Evolutionary conservation across 2,329 filamentous ascomycete genomes (phyloP), one percentile per base, ranked within the genome.

Genomic region (Colletotrichum sansevieriae): DNA sequence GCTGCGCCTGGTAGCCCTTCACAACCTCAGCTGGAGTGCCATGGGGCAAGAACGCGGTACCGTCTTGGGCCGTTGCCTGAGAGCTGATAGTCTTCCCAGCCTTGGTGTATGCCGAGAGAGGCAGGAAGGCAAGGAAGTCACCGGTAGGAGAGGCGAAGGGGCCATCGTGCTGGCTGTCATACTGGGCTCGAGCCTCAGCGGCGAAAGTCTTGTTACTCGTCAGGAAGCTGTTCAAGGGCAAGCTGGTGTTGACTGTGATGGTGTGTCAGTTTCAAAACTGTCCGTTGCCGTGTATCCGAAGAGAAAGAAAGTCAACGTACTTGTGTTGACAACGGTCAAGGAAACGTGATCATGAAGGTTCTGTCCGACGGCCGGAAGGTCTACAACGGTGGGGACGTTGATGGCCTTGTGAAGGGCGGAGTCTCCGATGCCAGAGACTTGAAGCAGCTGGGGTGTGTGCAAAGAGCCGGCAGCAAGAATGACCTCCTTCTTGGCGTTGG

Each of bases 381-480:
- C 51, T 25, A 70, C 68, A 10, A 68, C 60, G 9, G 65, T 69
- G 9, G 59, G 22, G 3, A 70, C 68, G 11, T 68, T 68, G 41
- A 69, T 65, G 57, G 51, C 61, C 12, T 55, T 46, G 49, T 63
- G 68, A 8, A 69, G 59, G 35, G 64, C 55, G 22, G 54, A 55
- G 43, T 64, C 65, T 3, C 85, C 85, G 8, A 87, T 79, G 1
- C 85, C 85, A n/a, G 83, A 86, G 2, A 84, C 75, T 70, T 86
- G 81, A 0, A 87, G 78, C 4, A 87, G 74, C 55, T 84, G 80
- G 39, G 77, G 83, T 18, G 76, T 84, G 71, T 80, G 76, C 7
- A 80, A 43, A 2, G 78, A 75, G 2, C 83, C 83, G 3, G 82
- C 81, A 0, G 80, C 78, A 4, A 84, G 63, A 13, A 85, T 75